Conservation (phyloP, 1,139 yeast species). For the Yamadazyma songkhlaensis region DNA sequence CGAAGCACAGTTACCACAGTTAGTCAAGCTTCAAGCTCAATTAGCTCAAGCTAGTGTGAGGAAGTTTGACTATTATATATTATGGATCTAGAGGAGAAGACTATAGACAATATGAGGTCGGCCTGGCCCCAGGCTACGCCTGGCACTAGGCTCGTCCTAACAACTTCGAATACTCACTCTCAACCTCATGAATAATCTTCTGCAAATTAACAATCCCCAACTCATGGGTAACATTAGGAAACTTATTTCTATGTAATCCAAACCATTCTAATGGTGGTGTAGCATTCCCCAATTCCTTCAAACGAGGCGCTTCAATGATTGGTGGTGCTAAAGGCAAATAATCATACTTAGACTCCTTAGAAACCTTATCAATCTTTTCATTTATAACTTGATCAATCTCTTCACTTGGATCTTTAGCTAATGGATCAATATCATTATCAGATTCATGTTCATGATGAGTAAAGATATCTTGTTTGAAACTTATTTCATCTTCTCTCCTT, state of each 20-base stretch:
- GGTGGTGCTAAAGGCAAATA: slow-evolving; percentile 76
- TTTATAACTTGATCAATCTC: slow-evolving; percentile 49
- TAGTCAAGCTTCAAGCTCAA: no score
- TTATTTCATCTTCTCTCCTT: slow-evolving; percentile 6
- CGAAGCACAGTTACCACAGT: no score
- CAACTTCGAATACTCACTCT: slow-evolving; percentile 47
- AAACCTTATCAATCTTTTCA: slow-evolving; percentile 62
- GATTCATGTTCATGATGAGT: slow-evolving; percentile 5
- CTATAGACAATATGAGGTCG: no score
- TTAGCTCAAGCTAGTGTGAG: no score
- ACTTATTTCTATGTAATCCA: slow-evolving; percentile 81
- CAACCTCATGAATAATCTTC: slow-evolving; percentile 63
- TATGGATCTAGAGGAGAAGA: no score
- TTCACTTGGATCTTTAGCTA: neutral
- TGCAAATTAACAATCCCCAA: slow-evolving; percentile 71
- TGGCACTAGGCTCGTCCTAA: slow-evolving; percentile 35
- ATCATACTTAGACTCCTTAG: slow-evolving; percentile 51
- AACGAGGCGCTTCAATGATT: slow-evolving; percentile 81
- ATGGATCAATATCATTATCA: neutral
- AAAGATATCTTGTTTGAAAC: slow-evolving; percentile 19
- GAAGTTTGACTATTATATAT: no score
- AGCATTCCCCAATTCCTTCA: slow-evolving; percentile 90
- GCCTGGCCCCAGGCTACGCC: no score
- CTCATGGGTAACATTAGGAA: slow-evolving; percentile 87
- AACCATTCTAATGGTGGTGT: slow-evolving; percentile 99